Percentiles rank a stretch among this genome's conserved stretches.
phyloP scores from a whole-genome alignment of 495 filamentous ascomycete species.

The Aspergillus sparsus region DNA sequence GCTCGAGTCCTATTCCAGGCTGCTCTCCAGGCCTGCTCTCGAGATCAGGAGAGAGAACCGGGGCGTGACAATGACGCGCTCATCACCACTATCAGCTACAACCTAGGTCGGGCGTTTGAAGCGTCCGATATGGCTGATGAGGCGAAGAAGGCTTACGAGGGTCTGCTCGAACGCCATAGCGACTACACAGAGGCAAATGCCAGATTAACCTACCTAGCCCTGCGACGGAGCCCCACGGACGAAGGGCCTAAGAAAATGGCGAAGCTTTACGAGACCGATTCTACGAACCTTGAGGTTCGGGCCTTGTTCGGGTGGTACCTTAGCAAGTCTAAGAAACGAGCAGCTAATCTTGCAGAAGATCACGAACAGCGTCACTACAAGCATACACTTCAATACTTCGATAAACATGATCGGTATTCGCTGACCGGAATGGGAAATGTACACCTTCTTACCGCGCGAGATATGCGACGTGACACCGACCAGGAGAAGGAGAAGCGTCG shows the following conservation, averaged over 20 bases:
- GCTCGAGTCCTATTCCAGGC: conserved; percentile 88
- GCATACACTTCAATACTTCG: conserved; percentile 87
- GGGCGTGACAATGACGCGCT: conserved; percentile 83
- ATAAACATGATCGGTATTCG: conserved; percentile 96
- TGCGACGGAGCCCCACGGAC: conserved; percentile 78
- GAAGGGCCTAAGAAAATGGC: conserved; percentile 83
- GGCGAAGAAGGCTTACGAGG: conserved; percentile 84
- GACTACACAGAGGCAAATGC: conserved; percentile 91
- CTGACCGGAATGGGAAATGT: conserved; percentile 96
- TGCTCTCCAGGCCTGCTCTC: conserved; percentile 81
- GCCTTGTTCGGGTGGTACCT: conserved; percentile 94
- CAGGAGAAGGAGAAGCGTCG: conserved; percentile 85
- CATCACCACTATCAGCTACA: conserved; percentile 91
- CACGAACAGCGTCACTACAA: conserved; percentile 92
- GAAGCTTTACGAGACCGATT: conserved; percentile 76
- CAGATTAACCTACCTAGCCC: conserved; percentile 82
- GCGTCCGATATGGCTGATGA: conserved; percentile 76
- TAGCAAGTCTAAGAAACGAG: conserved; percentile 76
- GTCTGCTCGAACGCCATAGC: conserved; percentile 73
- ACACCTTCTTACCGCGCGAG: conserved; percentile 78
- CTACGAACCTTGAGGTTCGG: conserved; percentile 84
- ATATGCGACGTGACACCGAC: conserved; percentile 90
- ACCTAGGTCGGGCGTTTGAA: conserved; percentile 95
- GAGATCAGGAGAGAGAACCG: conserved; percentile 59
- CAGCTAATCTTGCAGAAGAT: conserved; percentile 80